These are phyloP conservation scores for Pseudocercospora crystallina DNA, from an alignment of 2,329 filamentous ascomycete genomes.

Conservation along the genomic window DNA sequence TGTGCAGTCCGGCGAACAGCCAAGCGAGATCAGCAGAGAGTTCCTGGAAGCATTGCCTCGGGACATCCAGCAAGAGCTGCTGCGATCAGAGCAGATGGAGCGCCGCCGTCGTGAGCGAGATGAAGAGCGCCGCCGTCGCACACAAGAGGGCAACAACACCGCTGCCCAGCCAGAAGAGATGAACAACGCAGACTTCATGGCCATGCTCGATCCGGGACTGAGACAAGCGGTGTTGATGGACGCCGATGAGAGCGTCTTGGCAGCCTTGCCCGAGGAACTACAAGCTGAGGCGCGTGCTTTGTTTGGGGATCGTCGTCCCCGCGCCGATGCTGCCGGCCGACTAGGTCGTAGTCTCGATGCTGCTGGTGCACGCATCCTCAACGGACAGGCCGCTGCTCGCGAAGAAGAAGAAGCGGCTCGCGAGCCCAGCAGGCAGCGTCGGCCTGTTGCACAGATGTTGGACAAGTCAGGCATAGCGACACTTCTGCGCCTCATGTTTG, in stretches of 20 bases:
- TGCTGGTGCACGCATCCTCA: conserved; percentile 18
- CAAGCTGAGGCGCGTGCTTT: conserved; percentile 81
- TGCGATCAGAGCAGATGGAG: conserved; percentile 86
- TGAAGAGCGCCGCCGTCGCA: conserved; percentile 66
- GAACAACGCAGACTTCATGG: conserved; percentile 88
- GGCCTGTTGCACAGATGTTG: conserved; percentile 90
- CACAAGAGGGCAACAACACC: conserved; percentile 41
- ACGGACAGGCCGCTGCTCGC: conserved; percentile 26
- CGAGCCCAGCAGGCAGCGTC: conserved; percentile 58
- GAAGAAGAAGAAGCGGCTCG: conserved; percentile 27
- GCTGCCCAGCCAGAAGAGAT: conserved; percentile 67
- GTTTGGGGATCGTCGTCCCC: conserved; percentile 47
- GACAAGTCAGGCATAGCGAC: conserved; percentile 95
- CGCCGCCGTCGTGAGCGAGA: conserved; percentile 85
- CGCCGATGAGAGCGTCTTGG: conserved; percentile 83
- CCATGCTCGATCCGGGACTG: conserved; percentile 81
- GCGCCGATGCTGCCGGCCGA: conserved; percentile 15
- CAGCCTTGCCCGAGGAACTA: conserved; percentile 79
- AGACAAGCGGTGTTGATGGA: conserved; percentile 87
- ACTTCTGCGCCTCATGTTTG: conserved; percentile 97
- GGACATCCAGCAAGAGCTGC: conserved; percentile 85
- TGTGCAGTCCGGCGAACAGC: conserved; percentile 67
- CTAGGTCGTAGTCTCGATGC: conserved; percentile 18
- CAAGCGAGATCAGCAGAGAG: conserved; percentile 83
- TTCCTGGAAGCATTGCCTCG: conserved; percentile 90